Evolutionary conservation across 257 asterid genomes (phyloP), one percentile per base, ranked within the genome.

Genomic region (Echium plantagineum): DNA sequence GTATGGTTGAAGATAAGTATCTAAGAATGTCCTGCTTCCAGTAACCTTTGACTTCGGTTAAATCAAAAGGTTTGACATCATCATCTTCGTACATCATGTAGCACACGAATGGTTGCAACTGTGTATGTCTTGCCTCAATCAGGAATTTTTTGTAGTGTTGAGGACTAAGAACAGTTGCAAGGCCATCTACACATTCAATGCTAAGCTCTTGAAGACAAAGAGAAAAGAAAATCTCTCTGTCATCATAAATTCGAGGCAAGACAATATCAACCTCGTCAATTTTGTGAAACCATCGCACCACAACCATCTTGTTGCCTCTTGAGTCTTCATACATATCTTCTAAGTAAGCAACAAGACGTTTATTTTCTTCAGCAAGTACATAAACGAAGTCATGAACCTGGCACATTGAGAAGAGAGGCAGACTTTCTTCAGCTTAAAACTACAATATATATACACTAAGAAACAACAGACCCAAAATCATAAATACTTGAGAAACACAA

Each of bases 271-370:
- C 94, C 83, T 90, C 97, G 65, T 90, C 97, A 78, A 85, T 74
- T 85, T 80, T 87, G 90, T 90, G 95, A 78, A 90, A 90, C 96
- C 96, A 90, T 68, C 80, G 94, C 78, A 90, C 97, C 85, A 80
- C 85, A 70, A 87, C 95, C 89, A 81, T 80, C 84, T 77, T 85
- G 85, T 81, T 83, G 79, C 96, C 90, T 59, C 80, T 76, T 66
- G 63, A 55, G 74, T 90, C 96, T 73, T 90, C 96, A 55, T 83
- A 90, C 76, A 87, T 80, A 71, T 90, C 97, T 61, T 87, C 89
- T 62, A 90, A 63, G 78, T 90, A 80, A 61, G 96, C 96, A 60
- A 90, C 85, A 52, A 87, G 94, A 28, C 83, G 69, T 61, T 83
- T 83, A 65, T 63, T 78, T 68, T 81, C 89, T 76, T 87, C 97